A percentile compares a stretch with the other conserved stretches of the same genome.
phyloP scores from a whole-genome alignment of 805 yeast species.

The Metschnikowia kofuensis region DNA sequence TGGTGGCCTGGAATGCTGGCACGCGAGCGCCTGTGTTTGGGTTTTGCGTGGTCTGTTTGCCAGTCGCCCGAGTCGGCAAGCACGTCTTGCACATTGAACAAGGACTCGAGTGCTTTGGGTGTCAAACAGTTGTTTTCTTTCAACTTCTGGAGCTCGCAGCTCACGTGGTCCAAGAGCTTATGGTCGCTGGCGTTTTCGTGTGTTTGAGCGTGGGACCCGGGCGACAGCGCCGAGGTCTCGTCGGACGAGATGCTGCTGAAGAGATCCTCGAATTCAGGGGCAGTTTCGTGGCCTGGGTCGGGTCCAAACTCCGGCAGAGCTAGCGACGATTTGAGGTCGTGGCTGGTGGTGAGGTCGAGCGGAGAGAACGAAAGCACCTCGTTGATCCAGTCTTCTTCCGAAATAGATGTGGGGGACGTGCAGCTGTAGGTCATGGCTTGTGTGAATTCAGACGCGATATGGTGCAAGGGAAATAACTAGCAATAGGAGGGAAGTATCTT shows the following conservation, averaged over 20 bases:
- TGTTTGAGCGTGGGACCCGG: slow-evolving; percentile 1
- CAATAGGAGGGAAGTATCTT: too few relatives aligned
- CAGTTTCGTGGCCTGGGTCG: background rate
- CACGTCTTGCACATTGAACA: slow-evolving; percentile 30
- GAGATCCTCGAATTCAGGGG: slow-evolving; percentile 11
- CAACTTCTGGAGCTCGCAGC: slow-evolving; percentile 17
- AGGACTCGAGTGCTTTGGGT: slow-evolving; percentile 24
- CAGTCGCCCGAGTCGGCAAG: slow-evolving; percentile 18
- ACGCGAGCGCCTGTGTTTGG: slow-evolving; percentile 2
- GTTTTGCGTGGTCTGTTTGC: slow-evolving; percentile 1
- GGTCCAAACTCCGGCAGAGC: slow-evolving; percentile 6
- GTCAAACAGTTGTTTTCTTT: slow-evolving; percentile 19
- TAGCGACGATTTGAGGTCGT: slow-evolving; percentile 2
- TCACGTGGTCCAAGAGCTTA: slow-evolving; percentile 16
- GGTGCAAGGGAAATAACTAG: too few relatives aligned
- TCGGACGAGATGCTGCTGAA: slow-evolving; percentile 9
- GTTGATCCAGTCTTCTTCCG: slow-evolving; percentile 22
- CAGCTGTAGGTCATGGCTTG: slow-evolving; percentile 7
- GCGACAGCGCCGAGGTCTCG: slow-evolving; percentile 12
- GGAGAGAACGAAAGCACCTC: slow-evolving; percentile 12
- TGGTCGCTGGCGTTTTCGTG: background rate
- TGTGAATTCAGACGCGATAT: too few relatives aligned
- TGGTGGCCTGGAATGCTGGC: background rate
- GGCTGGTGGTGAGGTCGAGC: slow-evolving; percentile 3
- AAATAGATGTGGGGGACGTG: slow-evolving; percentile 10